These are phyloP conservation scores for Trypethelium eluteriae DNA, from an alignment of 495 filamentous ascomycete species.

Conservation along the genomic window DNA sequence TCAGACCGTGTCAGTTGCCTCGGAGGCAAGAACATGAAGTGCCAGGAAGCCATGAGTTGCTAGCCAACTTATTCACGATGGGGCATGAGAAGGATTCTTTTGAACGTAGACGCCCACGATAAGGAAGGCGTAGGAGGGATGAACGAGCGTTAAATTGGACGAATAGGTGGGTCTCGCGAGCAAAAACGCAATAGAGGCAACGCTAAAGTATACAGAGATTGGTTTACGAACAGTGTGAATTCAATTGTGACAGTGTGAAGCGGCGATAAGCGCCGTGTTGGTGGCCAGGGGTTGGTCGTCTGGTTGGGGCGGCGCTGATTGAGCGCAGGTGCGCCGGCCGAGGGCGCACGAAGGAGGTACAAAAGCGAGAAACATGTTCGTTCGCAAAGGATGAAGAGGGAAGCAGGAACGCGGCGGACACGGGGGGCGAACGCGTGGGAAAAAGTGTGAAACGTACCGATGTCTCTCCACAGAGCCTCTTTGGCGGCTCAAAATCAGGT, in stretches of 20 bases:
- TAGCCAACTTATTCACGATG: neutral
- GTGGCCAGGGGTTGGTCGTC: neutral
- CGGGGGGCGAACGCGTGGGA: neutral
- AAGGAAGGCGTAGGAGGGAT: neutral
- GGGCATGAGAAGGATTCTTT: neutral
- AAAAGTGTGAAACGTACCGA: constrained; percentile 8
- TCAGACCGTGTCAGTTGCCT: constrained; percentile 5
- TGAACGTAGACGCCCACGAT: neutral
- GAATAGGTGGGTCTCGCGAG: neutral
- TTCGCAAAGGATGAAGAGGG: too few relatives aligned
- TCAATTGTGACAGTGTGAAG: neutral
- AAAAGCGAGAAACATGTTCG: neutral
- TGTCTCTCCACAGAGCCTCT: constrained; percentile 6
- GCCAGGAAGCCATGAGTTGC: neutral
- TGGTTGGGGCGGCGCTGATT: neutral
- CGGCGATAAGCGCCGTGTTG: constrained; percentile 10
- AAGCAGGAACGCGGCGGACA: neutral
- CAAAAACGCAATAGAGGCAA: neutral
- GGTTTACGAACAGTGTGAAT: neutral
- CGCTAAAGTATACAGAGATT: neutral
- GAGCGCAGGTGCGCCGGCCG: neutral
- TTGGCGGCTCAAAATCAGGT: neutral
- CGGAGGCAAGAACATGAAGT: neutral
- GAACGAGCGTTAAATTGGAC: constrained; percentile 1
- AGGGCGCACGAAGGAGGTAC: constrained; percentile 1